phyloP scores from a whole-genome alignment of 2,329 filamentous ascomycete genomes.

The Cercospora canescens region DNA sequence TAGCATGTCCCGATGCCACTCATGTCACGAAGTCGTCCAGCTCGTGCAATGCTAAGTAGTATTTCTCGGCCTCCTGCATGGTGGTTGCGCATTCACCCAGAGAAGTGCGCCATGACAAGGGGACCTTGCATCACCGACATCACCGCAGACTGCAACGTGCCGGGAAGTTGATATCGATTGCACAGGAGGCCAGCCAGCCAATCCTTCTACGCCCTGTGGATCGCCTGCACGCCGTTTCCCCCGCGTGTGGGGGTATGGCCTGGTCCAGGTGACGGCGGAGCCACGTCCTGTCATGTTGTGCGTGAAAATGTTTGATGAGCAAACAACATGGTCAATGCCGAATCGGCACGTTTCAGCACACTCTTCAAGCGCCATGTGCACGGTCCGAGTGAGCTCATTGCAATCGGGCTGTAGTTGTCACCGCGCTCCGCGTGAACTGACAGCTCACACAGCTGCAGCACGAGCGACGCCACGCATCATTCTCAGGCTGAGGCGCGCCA shows the following conservation, averaged over 20 bases:
- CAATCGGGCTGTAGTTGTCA: constrained; percentile 5
- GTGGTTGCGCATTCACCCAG: constrained; percentile 1
- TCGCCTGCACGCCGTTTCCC: neutral
- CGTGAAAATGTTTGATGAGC: neutral
- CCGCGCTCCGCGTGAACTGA: constrained; percentile 18
- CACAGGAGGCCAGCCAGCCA: neutral
- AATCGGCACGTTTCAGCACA: neutral
- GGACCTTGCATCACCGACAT: constrained; percentile 12
- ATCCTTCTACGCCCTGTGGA: neutral
- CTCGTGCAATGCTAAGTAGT: constrained; percentile 3
- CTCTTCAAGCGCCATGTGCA: constrained; percentile 10
- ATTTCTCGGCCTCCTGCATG: constrained; percentile 5
- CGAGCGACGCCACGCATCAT: constrained; percentile 12
- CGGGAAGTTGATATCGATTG: neutral
- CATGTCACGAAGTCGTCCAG: neutral
- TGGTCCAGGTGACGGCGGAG: neutral
- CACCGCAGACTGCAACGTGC: neutral
- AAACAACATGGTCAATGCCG: constrained; percentile 1
- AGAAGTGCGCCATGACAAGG: neutral
- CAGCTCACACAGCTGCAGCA: constrained; percentile 24
- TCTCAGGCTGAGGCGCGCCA: neutral
- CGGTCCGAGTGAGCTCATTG: constrained; percentile 17
- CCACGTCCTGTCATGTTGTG: neutral
- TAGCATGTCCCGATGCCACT: constrained; percentile 12
- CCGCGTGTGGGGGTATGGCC: neutral